These are phyloP conservation scores for Phytophthora lateralis DNA, from an alignment of 352 stramenopile genomes.

Conservation along the genomic window DNA sequence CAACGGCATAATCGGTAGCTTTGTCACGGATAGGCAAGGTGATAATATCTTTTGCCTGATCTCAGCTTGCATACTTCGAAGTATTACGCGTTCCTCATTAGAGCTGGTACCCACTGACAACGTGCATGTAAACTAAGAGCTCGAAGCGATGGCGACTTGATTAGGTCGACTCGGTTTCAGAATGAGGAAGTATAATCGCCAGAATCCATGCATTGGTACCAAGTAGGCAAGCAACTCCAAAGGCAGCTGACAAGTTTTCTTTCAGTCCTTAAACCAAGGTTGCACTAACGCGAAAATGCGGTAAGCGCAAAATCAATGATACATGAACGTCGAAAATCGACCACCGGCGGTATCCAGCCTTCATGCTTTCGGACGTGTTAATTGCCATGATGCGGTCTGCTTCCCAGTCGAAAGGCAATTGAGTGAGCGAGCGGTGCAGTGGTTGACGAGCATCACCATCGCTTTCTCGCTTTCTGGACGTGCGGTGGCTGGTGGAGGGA, in stretches of 20 bases:
- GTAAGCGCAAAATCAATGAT: background rate
- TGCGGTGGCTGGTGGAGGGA: background rate
- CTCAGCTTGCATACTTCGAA: no score
- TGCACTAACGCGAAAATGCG: background rate
- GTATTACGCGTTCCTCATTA: background rate
- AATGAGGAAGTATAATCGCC: no score
- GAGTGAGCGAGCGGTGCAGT: background rate
- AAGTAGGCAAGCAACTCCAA: no score
- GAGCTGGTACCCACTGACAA: background rate
- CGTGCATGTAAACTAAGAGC: background rate
- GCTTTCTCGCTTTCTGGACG: background rate
- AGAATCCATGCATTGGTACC: no score
- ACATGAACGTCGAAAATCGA: slow-evolving; percentile 1
- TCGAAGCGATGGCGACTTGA: background rate
- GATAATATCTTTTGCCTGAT: no score
- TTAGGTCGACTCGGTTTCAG: no score
- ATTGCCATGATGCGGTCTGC: background rate
- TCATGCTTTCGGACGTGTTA: background rate
- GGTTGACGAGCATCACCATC: slow-evolving; percentile 4
- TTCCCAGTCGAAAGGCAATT: background rate
- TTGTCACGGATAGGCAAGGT: background rate
- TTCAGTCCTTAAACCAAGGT: background rate
- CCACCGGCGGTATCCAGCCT: background rate
- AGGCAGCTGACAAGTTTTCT: no score
- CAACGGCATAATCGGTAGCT: background rate